phyloP scores from a whole-genome alignment of 2,329 filamentous ascomycete genomes.

The Neopestalotiopsis clavispora region DNA sequence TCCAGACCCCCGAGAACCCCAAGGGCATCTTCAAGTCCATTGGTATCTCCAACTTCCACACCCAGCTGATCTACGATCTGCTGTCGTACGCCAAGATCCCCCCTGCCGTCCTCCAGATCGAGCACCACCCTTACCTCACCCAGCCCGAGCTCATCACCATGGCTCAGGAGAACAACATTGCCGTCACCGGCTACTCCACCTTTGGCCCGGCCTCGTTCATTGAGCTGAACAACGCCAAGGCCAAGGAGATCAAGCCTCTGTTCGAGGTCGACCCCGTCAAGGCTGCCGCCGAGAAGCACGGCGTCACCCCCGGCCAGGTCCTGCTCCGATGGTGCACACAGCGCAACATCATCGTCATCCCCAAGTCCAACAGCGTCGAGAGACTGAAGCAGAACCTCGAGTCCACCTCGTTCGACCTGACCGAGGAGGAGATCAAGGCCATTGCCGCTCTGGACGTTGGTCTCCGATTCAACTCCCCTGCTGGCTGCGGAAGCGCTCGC shows the following conservation, averaged over 20 bases:
- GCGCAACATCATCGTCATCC: slow-evolving; percentile 63
- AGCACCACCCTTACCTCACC: slow-evolving; percentile 82
- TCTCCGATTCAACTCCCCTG: slow-evolving; percentile 63
- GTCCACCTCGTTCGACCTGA: slow-evolving; percentile 57
- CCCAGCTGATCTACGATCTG: slow-evolving; percentile 76
- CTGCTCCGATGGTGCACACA: slow-evolving; percentile 71
- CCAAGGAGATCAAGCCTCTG: slow-evolving; percentile 33
- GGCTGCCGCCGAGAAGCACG: slow-evolving; percentile 57
- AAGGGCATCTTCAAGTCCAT: slow-evolving; percentile 73
- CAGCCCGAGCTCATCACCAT: slow-evolving; percentile 60
- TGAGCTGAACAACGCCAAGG: slow-evolving; percentile 32
- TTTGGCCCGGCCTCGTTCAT: slow-evolving; percentile 59
- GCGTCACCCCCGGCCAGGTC: slow-evolving; percentile 67
- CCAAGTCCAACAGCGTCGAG: slow-evolving; percentile 62
- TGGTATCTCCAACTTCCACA: slow-evolving; percentile 83
- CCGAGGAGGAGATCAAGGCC: slow-evolving; percentile 55
- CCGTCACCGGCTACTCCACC: slow-evolving; percentile 67
- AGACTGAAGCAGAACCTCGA: slow-evolving; percentile 59
- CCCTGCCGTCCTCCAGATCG: slow-evolving; percentile 81
- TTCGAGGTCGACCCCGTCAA: slow-evolving; percentile 49
- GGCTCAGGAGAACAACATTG: slow-evolving; percentile 60
- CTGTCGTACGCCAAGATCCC: slow-evolving; percentile 77
- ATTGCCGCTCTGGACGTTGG: slow-evolving; percentile 56
- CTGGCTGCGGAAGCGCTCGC: slow-evolving; percentile 25
- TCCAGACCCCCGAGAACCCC: slow-evolving; percentile 58